Conservation (phyloP, 1,284 basidiomycete genomes). For the Xerocomus nothofagi region DNA sequence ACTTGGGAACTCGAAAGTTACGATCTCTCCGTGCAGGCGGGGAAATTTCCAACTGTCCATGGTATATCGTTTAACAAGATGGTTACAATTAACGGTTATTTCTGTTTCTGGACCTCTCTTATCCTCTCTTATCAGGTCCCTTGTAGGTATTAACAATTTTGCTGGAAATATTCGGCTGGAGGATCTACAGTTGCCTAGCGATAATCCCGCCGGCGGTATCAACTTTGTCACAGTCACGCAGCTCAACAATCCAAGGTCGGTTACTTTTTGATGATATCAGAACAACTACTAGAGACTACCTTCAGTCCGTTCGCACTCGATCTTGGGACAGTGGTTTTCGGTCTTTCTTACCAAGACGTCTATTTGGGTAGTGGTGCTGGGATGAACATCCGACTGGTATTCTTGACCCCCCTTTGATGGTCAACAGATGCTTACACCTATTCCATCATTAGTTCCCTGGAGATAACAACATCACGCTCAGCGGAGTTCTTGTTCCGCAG, state of each 20-base stretch:
- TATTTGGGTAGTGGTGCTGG: conserved; percentile 61
- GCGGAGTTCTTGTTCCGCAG: conserved; percentile 61
- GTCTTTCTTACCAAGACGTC: conserved; percentile 60
- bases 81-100: conserved; percentile 51
- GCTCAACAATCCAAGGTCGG: conserved; percentile 63
- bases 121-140: not conserved
- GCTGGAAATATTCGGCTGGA: conserved; percentile 54
- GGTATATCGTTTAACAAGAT: conserved; percentile 63
- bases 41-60: conserved; percentile 64
- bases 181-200: conserved; percentile 72
- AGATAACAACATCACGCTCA: conserved; percentile 60
- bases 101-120: not conserved
- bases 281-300: conserved; percentile 1
- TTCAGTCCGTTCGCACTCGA: conserved; percentile 66
- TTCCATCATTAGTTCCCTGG: conserved; percentile 52
- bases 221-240: conserved; percentile 60
- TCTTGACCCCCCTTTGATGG: conserved; percentile 3
- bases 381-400: conserved; percentile 51
- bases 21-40: conserved; percentile 64
- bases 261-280: not conserved
- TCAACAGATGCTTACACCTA: not conserved
- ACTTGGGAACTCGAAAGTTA: conserved; percentile 68
- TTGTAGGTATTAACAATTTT: conserved; percentile 67
- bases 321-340: conserved; percentile 70
- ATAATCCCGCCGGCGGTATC: conserved; percentile 69